phyloP scores from a whole-genome alignment of 805 yeast species.

The Cyberlindnera subsufficiens region DNA sequence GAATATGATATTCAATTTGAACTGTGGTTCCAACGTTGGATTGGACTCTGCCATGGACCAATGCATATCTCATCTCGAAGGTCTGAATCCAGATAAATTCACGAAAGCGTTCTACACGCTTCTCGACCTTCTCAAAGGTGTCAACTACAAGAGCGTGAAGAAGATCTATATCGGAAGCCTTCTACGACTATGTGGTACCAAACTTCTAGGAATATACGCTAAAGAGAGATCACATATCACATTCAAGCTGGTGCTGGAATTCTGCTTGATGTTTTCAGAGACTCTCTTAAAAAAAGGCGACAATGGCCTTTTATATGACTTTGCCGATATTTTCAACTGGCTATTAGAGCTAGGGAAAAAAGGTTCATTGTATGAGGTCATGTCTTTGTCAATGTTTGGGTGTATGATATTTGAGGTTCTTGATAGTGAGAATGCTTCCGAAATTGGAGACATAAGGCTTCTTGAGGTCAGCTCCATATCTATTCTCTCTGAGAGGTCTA shows the following conservation, averaged over 20 bases:
- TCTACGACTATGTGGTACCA: constrained; percentile 14
- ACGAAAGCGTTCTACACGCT: constrained; percentile 10
- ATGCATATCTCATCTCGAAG: constrained; percentile 9
- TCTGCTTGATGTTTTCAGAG: constrained; percentile 24
- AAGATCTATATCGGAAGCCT: constrained; percentile 4
- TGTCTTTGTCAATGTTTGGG: constrained; percentile 27
- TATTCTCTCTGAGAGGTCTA: constrained; percentile 8
- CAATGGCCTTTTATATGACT: constrained; percentile 32
- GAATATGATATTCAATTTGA: constrained; percentile 4
- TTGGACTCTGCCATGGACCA: constrained; percentile 8
- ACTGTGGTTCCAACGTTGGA: constrained; percentile 5
- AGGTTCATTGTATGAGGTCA: constrained; percentile 34
- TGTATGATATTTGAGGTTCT: constrained; percentile 29
- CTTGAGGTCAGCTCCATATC: not conserved
- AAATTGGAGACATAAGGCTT: not conserved
- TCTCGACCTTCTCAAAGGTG: constrained; percentile 4
- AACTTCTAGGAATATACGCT: constrained; percentile 21
- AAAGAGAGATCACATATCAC: constrained; percentile 37
- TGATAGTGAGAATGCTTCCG: constrained; percentile 16
- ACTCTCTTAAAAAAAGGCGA: constrained; percentile 24
- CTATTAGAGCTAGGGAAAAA: constrained; percentile 34
- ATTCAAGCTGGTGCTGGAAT: constrained; percentile 26
- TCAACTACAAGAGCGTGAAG: constrained; percentile 2
- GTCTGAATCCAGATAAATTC: constrained; percentile 7
- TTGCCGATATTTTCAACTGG: constrained; percentile 43